Evolutionary conservation across 2,329 filamentous ascomycete species (phyloP).

Genomic region (Teratosphaeria gauchensis): DNA sequence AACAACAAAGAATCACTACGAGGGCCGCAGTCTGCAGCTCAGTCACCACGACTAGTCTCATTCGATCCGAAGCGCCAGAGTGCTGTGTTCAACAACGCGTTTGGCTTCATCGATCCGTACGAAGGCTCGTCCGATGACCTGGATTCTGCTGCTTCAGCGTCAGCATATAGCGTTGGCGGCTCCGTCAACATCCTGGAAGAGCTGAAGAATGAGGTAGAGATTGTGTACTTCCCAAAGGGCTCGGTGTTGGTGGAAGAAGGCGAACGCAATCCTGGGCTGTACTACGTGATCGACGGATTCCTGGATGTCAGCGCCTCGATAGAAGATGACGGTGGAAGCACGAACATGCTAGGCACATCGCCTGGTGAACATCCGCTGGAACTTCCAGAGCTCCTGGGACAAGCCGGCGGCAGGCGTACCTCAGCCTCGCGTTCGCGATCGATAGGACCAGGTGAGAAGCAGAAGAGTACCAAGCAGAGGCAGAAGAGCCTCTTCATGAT

Average conservation of each 20-base stretch:
- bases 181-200: constrained; percentile 64
- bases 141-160: constrained; percentile 60
- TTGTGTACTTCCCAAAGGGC: constrained; percentile 92
- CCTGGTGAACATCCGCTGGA: constrained; percentile 8
- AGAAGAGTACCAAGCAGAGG: constrained; percentile 35
- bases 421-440: constrained; percentile 14
- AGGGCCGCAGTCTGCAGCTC: constrained; percentile 67
- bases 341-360: constrained; percentile 35
- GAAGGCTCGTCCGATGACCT: constrained; percentile 85
- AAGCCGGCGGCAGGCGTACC: constrained; percentile 5
- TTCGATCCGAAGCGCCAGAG: constrained; percentile 75
- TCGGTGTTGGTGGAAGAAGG: constrained; percentile 93
- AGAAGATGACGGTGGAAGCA: constrained; percentile 48
- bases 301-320: constrained; percentile 82
- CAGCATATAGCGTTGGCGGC: constrained; percentile 43
- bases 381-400: constrained; percentile 3
- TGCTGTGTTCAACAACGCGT: constrained; percentile 79
- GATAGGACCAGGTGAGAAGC: constrained; percentile 19
- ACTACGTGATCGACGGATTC: constrained; percentile 97
- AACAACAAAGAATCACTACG: constrained; percentile 55
- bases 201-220: constrained; percentile 84
- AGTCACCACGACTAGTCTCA: constrained; percentile 73
- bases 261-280: constrained; percentile 89
- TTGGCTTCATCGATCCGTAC: constrained; percentile 27
- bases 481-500: constrained; percentile 73